Conservation (phyloP, 139 green algal species). For the Tetradesmus obliquus region DNA sequence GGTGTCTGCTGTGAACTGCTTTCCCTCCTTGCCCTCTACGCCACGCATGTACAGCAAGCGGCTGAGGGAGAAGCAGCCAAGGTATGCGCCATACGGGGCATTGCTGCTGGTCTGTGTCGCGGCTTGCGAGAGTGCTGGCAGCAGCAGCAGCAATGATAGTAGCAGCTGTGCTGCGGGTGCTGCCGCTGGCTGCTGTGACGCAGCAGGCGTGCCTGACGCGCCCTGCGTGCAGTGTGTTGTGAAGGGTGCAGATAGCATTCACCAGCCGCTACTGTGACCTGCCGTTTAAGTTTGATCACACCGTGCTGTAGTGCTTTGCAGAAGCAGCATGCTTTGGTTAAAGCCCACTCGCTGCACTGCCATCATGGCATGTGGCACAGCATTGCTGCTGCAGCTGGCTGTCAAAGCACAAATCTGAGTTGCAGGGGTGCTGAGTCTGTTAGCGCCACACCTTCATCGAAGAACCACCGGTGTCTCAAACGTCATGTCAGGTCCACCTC, state of each 20-base stretch:
- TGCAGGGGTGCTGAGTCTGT: no score
- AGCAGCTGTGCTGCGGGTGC: neutral
- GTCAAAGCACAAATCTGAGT: no score
- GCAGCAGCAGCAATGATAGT: neutral
- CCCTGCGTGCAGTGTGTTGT: neutral
- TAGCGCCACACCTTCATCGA: no score
- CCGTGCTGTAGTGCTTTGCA: no score
- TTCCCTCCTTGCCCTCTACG: neutral
- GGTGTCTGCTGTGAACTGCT: neutral
- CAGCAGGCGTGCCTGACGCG: neutral
- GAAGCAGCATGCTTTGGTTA: no score
- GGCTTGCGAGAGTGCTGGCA: neutral
- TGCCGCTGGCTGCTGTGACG: neutral
- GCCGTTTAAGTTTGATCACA: no score
- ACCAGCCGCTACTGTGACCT: neutral
- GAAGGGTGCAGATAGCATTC: no score
- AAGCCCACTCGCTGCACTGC: no score
- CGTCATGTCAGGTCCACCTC: no score
- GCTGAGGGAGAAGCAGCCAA: constrained; percentile 27
- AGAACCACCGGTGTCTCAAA: no score
- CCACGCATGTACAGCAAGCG: neutral
- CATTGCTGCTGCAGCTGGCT: no score
- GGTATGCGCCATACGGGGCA: constrained; percentile 4
- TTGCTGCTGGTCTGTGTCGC: neutral
- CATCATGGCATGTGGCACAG: no score